Conservation (phyloP, 2,329 filamentous ascomycete species). For the Metarhizium sp. region DNA sequence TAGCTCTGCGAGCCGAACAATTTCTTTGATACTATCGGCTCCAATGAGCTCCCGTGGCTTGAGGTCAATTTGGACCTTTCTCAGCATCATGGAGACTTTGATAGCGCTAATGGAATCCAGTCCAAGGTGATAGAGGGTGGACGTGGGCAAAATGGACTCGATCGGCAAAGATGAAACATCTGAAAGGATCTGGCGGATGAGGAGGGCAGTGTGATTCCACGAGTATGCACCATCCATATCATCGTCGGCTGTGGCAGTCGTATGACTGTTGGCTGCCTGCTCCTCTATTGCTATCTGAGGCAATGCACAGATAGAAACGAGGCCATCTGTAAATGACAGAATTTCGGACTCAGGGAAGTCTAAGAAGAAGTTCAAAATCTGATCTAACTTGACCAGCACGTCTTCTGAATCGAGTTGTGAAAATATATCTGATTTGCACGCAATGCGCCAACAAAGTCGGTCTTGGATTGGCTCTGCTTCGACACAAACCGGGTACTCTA, state of each 20-base stretch:
- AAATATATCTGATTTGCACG: conserved; percentile 52
- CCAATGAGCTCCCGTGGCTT: conserved; percentile 63
- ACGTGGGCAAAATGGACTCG: conserved; percentile 46
- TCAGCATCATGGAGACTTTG: conserved; percentile 65
- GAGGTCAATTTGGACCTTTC: conserved; percentile 51
- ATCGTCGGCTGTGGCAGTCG: not conserved
- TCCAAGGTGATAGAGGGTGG: conserved; percentile 73
- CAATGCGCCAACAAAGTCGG: conserved; percentile 59
- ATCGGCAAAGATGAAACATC: conserved; percentile 52
- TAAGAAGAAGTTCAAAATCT: conserved; percentile 48
- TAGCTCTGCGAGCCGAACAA: conserved; percentile 33
- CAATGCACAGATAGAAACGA: conserved; percentile 59
- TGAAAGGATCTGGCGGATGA: conserved; percentile 39
- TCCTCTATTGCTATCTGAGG: conserved; percentile 15
- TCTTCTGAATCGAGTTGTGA: conserved; percentile 32
- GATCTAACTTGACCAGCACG: conserved; percentile 52
- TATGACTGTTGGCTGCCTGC: not conserved
- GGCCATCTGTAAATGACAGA: conserved; percentile 40
- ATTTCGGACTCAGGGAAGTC: conserved; percentile 35
- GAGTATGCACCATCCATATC: not conserved
- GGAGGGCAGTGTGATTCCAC: conserved; percentile 26
- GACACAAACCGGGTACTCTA: conserved; percentile 75
- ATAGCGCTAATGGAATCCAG: conserved; percentile 90
- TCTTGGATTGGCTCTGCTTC: conserved; percentile 61
- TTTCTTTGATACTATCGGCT: conserved; percentile 54